A percentile compares a stretch with the other conserved stretches of the same genome.
Evolutionary conservation across 805 yeast species (phyloP).

Genomic region (Myxozyma melibiosi): DNA sequence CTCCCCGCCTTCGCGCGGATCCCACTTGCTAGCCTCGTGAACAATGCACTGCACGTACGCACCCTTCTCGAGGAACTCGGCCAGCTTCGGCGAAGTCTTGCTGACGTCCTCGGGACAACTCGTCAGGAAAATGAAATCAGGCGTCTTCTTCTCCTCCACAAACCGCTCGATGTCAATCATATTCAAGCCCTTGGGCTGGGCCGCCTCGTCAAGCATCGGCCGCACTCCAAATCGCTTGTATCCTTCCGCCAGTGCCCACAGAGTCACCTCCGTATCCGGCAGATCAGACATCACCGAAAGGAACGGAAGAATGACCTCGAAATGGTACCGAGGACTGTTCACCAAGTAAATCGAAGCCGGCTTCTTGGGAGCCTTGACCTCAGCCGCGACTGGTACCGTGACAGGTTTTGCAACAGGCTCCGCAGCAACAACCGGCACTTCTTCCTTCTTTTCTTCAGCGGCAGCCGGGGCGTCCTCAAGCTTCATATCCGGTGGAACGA

Average conservation of each 20-base stretch:
- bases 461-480: no score
- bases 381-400: slow-evolving; percentile 6
- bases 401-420: background rate
- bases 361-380: background rate
- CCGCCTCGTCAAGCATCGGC: slow-evolving; percentile 18
- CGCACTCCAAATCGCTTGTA: slow-evolving; percentile 19
- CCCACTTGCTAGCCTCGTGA: slow-evolving; percentile 30
- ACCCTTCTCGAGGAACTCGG: slow-evolving; percentile 15
- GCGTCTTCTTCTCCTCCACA: background rate
- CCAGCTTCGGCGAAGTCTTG: slow-evolving; percentile 2
- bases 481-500: no score
- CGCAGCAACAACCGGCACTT: background rate
- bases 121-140: slow-evolving; percentile 28
- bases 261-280: slow-evolving; percentile 20
- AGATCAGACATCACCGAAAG: slow-evolving; percentile 15
- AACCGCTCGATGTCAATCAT: slow-evolving; percentile 14
- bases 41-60: slow-evolving; percentile 29
- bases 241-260: slow-evolving; percentile 13
- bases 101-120: slow-evolving; percentile 29
- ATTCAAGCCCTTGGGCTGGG: slow-evolving; percentile 13
- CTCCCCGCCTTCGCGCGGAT: slow-evolving; percentile 16
- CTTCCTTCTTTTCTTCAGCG: background rate
- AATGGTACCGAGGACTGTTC: slow-evolving; percentile 31
- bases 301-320: slow-evolving; percentile 30
- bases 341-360: slow-evolving; percentile 12